A percentile compares a stretch with the other conserved stretches of the same genome.
Evolutionary conservation across 306 rosid species (phyloP).

Genomic region (Prunus fruticosa): DNA sequence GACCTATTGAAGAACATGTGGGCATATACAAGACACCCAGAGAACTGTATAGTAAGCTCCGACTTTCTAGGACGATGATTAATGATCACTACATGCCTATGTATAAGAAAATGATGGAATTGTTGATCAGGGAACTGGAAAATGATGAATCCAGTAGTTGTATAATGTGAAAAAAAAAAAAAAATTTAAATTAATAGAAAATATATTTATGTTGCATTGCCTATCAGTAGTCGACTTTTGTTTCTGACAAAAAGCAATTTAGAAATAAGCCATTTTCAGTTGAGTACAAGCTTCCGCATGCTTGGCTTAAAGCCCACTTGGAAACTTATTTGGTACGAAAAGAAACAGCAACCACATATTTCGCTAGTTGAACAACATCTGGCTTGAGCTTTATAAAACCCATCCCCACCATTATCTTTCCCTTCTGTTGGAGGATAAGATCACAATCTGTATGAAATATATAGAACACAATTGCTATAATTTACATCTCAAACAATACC

Average conservation of each 20-base stretch:
- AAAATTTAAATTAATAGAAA: slow-evolving; percentile 12
- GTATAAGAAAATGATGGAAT: slow-evolving; percentile 97
- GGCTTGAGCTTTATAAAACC: neutral
- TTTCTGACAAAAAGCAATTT: neutral
- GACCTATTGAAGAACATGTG: slow-evolving; percentile 49
- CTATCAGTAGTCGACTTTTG: neutral
- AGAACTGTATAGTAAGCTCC: slow-evolving; percentile 84
- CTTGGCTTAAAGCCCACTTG: neutral
- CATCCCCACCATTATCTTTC: slow-evolving; percentile 4
- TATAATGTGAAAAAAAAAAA: slow-evolving; percentile 33
- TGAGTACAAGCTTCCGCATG: neutral
- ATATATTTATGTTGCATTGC: neutral
- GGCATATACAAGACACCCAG: slow-evolving; percentile 78
- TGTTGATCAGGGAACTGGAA: slow-evolving; percentile 70
- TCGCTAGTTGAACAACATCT: neutral
- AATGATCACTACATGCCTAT: slow-evolving; percentile 98
- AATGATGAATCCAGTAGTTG: slow-evolving; percentile 33
- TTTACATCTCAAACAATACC: too few species aligned
- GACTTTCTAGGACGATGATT: slow-evolving; percentile 88
- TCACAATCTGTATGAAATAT: neutral
- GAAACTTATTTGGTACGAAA: neutral
- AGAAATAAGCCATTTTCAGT: neutral
- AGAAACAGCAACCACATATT: neutral
- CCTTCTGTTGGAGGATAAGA: neutral
- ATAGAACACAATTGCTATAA: too few species aligned